Evolutionary conservation across 257 asterid species (phyloP).

Genomic region (Gentiana straminea): DNA sequence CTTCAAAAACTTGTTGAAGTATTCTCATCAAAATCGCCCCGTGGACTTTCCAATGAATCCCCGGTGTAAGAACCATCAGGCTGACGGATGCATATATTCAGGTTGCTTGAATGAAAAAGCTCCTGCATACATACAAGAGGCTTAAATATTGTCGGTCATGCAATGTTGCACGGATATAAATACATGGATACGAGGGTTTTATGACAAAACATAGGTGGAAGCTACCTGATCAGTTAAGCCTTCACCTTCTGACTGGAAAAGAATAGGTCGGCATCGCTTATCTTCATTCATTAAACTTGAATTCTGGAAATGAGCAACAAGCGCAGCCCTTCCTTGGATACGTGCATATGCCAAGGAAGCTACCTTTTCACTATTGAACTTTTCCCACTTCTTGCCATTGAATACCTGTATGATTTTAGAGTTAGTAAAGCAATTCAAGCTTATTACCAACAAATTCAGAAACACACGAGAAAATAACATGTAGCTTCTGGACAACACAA

Average conservation of each 20-base stretch:
- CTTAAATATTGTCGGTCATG: not conserved
- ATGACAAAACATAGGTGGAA: not conserved
- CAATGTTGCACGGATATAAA: no score
- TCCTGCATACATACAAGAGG: constrained; percentile 34
- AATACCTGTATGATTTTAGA: constrained; percentile 35
- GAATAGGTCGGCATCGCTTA: constrained; percentile 81
- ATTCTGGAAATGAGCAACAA: constrained; percentile 85
- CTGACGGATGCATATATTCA: constrained; percentile 69
- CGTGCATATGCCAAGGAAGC: constrained; percentile 93
- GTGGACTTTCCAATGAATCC: constrained; percentile 80
- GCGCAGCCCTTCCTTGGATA: constrained; percentile 78
- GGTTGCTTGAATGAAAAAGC: constrained; percentile 47
- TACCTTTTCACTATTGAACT: constrained; percentile 89
- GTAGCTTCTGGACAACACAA: constrained; percentile 1
- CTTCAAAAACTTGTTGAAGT: constrained; percentile 10
- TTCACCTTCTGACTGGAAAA: constrained; percentile 77
- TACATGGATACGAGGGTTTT: no score
- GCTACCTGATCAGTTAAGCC: constrained; percentile 54
- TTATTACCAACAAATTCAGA: not conserved
- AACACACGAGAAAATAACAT: not conserved
- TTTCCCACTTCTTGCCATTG: constrained; percentile 97
- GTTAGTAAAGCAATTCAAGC: no score
- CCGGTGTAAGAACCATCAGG: constrained; percentile 79
- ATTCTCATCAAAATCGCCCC: constrained; percentile 33
- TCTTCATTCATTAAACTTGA: constrained; percentile 98